Evolutionary conservation across 495 filamentous ascomycete genomes (phyloP), one percentile per base, ranked within the genome.

Genomic region (Podospora australis): DNA sequence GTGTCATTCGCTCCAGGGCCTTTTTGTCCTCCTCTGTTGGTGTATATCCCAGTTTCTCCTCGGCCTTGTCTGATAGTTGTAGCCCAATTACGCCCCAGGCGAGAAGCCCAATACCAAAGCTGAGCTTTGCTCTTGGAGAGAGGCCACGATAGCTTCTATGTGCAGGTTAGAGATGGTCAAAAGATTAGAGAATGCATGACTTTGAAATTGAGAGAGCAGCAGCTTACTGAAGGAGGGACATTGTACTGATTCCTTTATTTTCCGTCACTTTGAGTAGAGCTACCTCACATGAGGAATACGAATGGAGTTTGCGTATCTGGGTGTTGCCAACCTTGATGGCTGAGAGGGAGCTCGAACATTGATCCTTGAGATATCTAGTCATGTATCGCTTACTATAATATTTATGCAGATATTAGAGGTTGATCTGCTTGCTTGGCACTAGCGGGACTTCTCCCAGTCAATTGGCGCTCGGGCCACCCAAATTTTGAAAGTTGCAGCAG

Each of bases 1-100:
- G 71, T 29, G 59, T 49, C 9, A 60, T 30, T 52, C 57, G 62
- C 16, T 62, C 60, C 44, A 75, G 56, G 20, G 51, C 66, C 13
- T 54, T 68, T 52, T 60, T 63, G 54, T 74, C 72, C 20, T 64
- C 59, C 44, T 73, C 69, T 14, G 69, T 73, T 10, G 72, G 68
- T 40, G 55, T 68, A 44, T 64, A 62, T 40, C 70, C 70, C 22
- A 69, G 63, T 39, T 57, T 63, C 35, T 69, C 64, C 49, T 72
- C 72, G 26, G 62, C 56, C 46, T 59, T 62, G 55, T 71, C 69
- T 23, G 59, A 55, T 8, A 72, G 35, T 14, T 65, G 58, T 28
- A 71, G 62, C 10, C 72, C 72, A 29, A 67, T 51, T 32, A 55
- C 38, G 14, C 72, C 71, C 72, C 72, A 75, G 34, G 58, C 54